Base-by-base conservation (phyloP, 2,329 filamentous ascomycete species). In the Coniochaeta hoffmannii region DNA sequence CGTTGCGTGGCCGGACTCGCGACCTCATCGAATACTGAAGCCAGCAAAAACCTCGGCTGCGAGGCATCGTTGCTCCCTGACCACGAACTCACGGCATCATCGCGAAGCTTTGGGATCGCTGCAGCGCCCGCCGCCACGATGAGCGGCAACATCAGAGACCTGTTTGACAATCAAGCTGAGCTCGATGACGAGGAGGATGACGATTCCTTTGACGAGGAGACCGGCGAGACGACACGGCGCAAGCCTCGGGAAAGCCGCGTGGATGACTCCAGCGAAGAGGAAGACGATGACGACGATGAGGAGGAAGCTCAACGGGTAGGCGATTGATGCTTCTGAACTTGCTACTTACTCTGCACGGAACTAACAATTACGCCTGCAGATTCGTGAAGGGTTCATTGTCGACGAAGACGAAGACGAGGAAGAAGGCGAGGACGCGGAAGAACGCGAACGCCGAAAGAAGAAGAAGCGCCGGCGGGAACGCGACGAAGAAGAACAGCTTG, bases 331-430 rank as follows among this genome's bases (percentile, higher is more conserved):
- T 15, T 28, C 24, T 22, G 17, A 63, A 51, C 50, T 30, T 12
- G 19, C 38, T 55, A 28, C 32, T 57, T 63, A 62, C 58, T 65
- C 14, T 35, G 17, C 19, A 36, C 15, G 10, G 34, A 36, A n/a
- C 41, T 46, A 28, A 46, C 24, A 15, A 15, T 57, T 57, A 60
- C 60, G 62, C 41, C 55, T 11, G 24, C 65, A 96, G 91, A 82
- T 96, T 61, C 89, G 89, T 53, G 91, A 96, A 76, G 93, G 92
- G 26, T 99, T 97, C 73, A 97, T 99, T 62, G 90, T 96, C 60
- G 90, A 96, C 65, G 92, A 96, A 66, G 91, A 93, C 59, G 88
- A 90, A 63, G 87, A 90, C 55, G 88, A 86, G 51, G 85, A 85
- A 31, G 82, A 87, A 53, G 86, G 80, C 53, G 81, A 80, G 62